A percentile compares a stretch with the other conserved stretches of the same genome.
Conservation (phyloP, 352 stramenopile genomes). For the Phytophthora agathidicida region DNA sequence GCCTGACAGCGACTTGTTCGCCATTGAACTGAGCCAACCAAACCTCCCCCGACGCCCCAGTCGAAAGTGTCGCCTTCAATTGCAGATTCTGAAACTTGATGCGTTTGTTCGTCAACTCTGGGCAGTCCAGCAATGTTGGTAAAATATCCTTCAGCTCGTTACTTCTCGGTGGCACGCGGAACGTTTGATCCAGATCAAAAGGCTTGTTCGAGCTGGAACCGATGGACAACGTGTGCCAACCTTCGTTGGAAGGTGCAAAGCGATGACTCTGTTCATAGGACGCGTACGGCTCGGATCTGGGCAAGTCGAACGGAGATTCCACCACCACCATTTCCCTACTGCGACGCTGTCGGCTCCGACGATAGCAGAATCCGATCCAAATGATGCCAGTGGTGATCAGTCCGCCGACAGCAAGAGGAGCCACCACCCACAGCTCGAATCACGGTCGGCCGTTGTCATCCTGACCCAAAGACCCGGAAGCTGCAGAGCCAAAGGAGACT, state of each 20-base stretch:
- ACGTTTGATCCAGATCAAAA: slow-evolving; percentile 7
- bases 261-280: not conserved
- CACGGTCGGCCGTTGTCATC: not conserved
- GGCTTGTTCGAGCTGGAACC: not conserved
- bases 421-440: slow-evolving; percentile 12
- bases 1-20: slow-evolving; percentile 47
- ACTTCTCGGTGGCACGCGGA: not conserved
- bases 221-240: slow-evolving; percentile 10
- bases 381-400: not conserved
- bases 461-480: not conserved
- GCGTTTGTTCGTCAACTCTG: slow-evolving; percentile 5
- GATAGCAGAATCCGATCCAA: slow-evolving; percentile 21
- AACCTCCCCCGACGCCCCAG: slow-evolving; percentile 41
- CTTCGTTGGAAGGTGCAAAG: not conserved
- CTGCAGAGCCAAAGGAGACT: not conserved
- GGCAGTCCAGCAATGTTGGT: not conserved
- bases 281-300: not conserved
- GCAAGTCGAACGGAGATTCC: slow-evolving; percentile 4
- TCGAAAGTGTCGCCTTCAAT: slow-evolving; percentile 22
- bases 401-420: slow-evolving; percentile 3
- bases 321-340: not conserved
- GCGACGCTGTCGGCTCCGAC: not conserved
- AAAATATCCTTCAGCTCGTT: not conserved
- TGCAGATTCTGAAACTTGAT: slow-evolving; percentile 32
- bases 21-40: slow-evolving; percentile 27